Conservation (phyloP, 78 protist species). For the Creolimax fragrantissima region DNA sequence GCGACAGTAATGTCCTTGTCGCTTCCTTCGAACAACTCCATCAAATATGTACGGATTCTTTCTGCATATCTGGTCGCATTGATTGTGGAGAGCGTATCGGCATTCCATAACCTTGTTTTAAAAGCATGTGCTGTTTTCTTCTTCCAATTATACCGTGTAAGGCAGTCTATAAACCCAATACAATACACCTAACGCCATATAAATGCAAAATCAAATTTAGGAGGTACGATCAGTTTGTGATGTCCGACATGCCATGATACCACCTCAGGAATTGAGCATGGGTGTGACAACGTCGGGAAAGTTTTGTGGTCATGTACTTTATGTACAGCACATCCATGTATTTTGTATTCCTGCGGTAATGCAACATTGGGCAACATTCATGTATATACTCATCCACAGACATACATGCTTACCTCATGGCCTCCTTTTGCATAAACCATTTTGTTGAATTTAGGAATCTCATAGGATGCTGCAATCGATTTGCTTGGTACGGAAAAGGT, state of each 20-base stretch:
- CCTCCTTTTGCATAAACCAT: not conserved
- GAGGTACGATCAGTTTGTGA: too few species aligned
- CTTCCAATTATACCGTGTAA: not conserved
- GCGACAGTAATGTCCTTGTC: not conserved
- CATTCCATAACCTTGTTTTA: not conserved
- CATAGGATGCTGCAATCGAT: not conserved
- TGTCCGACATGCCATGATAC: too few species aligned
- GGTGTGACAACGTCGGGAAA: too few species aligned
- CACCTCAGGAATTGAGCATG: too few species aligned
- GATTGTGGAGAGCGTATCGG: conserved; percentile 19
- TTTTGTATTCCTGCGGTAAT: too few species aligned
- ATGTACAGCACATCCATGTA: too few species aligned
- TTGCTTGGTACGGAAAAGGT: not conserved
- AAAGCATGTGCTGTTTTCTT: not conserved
- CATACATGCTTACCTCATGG: not conserved
- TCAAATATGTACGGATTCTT: not conserved
- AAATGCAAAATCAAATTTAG: too few species aligned
- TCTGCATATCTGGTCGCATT: not conserved
- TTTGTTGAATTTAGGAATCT: not conserved
- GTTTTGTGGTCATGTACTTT: too few species aligned
- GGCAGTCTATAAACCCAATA: conserved; percentile 19
- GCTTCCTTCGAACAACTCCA: not conserved
- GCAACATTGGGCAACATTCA: not conserved
- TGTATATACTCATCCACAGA: not conserved
- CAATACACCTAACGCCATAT: conserved; percentile 9